Percentiles rank a stretch among this genome's conserved stretches.
Evolutionary conservation across 2,329 filamentous ascomycete species (phyloP).

Genomic region (Ramichloridium luteum): DNA sequence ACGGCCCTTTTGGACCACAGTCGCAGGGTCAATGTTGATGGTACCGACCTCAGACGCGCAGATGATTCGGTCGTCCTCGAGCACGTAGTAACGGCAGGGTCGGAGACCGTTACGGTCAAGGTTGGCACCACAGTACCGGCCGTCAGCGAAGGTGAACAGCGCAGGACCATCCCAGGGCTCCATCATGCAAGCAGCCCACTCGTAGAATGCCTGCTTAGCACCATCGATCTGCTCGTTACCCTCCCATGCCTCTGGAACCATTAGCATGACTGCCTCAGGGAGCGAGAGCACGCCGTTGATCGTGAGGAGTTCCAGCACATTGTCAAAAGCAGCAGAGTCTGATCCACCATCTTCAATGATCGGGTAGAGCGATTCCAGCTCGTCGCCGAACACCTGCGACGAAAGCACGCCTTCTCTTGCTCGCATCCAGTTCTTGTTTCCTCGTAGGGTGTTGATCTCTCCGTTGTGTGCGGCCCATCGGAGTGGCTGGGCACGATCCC

Average conservation of each 20-base stretch:
- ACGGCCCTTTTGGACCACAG: constrained; percentile 82
- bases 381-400: constrained; percentile 82
- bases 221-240: constrained; percentile 86
- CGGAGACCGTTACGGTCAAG: constrained; percentile 89
- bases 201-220: constrained; percentile 92
- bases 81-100: constrained; percentile 92
- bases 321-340: constrained; percentile 94
- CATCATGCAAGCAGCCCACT: constrained; percentile 98
- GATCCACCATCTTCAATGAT: constrained; percentile 95
- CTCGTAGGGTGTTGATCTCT: constrained; percentile 93
- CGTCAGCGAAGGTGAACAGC: constrained; percentile 93
- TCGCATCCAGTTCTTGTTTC: constrained; percentile 99
- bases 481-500: constrained; percentile 92
- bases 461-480: constrained; percentile 97
- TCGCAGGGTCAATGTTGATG: constrained; percentile 80
- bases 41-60: constrained; percentile 95
- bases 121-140: constrained; percentile 92
- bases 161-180: constrained; percentile 97
- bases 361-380: constrained; percentile 80
- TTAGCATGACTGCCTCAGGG: constrained; percentile 93
- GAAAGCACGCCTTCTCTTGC: constrained; percentile 90
- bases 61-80: constrained; percentile 92
- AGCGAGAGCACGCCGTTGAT: constrained; percentile 94
- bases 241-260: constrained; percentile 98
- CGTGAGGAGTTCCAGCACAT: constrained; percentile 82